Evolutionary conservation across 2,329 filamentous ascomycete species (phyloP).

Genomic region (Fusarium acutatum): DNA sequence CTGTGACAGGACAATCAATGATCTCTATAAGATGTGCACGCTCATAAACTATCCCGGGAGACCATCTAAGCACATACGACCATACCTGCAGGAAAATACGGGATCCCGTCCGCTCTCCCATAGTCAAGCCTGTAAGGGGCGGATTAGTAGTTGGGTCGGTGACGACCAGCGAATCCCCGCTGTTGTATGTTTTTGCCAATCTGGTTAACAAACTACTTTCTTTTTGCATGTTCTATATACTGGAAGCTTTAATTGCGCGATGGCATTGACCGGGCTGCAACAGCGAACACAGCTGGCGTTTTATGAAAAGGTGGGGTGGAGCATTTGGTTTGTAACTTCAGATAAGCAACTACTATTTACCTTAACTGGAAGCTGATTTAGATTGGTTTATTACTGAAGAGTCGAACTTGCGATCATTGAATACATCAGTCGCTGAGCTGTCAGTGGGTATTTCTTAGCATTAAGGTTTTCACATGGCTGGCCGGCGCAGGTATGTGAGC

Average conservation of each 20-base stretch:
- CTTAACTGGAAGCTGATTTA: no score
- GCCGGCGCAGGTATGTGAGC: fast-evolving
- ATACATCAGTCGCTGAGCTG: background rate
- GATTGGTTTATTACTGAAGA: no score
- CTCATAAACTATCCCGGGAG: fast-evolving
- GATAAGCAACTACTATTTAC: no score
- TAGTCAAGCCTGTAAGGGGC: background rate
- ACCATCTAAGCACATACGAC: fast-evolving
- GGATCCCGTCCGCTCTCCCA: background rate
- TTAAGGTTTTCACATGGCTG: background rate
- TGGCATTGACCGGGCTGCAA: background rate
- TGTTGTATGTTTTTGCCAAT: background rate
- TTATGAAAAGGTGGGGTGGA: no score
- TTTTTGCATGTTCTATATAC: background rate
- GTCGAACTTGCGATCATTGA: background rate
- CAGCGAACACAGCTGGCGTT: no score
- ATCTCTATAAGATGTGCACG: fast-evolving
- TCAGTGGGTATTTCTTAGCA: fast-evolving
- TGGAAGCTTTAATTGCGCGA: fast-evolving
- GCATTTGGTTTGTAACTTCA: no score
- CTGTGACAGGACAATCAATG: background rate
- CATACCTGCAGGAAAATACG: background rate
- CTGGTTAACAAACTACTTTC: fast-evolving
- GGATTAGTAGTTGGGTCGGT: background rate
- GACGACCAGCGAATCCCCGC: background rate